Conservation (phyloP, 352 stramenopile species). For the Globisporangium abappressorium region DNA sequence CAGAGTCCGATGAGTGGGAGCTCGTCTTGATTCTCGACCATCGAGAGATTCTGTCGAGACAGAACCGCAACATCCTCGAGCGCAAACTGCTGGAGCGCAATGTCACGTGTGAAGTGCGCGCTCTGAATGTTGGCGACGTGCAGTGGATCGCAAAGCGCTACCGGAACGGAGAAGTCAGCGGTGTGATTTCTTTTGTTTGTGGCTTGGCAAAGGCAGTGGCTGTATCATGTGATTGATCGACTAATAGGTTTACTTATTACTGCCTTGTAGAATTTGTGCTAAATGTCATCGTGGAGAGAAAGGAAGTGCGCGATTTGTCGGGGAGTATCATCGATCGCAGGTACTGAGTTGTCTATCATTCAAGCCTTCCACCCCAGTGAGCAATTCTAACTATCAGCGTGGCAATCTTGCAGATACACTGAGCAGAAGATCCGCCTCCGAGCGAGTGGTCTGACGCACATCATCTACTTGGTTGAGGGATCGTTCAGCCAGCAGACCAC, state of each 20-base stretch:
- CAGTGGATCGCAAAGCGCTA: slow-evolving; percentile 69
- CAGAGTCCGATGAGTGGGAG: slow-evolving; percentile 59
- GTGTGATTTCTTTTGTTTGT: slow-evolving; percentile 5
- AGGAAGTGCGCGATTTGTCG: slow-evolving; percentile 76
- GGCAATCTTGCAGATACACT: slow-evolving; percentile 37
- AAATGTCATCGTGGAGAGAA: slow-evolving; percentile 83
- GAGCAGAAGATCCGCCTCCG: slow-evolving; percentile 76
- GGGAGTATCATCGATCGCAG: slow-evolving; percentile 74
- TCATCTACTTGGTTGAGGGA: slow-evolving; percentile 85
- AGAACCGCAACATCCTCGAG: slow-evolving; percentile 72
- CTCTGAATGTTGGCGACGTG: slow-evolving; percentile 73
- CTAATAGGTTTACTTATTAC: background rate
- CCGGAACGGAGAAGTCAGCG: slow-evolving; percentile 24
- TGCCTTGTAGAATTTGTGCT: slow-evolving; percentile 58
- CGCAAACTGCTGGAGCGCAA: slow-evolving; percentile 74
- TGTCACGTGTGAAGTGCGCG: slow-evolving; percentile 80
- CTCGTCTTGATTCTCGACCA: slow-evolving; percentile 82
- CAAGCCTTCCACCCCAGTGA: background rate
- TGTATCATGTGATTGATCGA: background rate
- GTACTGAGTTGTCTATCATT: background rate
- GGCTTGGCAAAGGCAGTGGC: background rate
- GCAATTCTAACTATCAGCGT: background rate
- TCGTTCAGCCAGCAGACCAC: slow-evolving; percentile 73
- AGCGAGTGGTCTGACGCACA: slow-evolving; percentile 62
- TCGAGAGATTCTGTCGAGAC: slow-evolving; percentile 69